phyloP scores from a whole-genome alignment of 345 rosid genomes.

The Rhodomyrtus tomentosa region DNA sequence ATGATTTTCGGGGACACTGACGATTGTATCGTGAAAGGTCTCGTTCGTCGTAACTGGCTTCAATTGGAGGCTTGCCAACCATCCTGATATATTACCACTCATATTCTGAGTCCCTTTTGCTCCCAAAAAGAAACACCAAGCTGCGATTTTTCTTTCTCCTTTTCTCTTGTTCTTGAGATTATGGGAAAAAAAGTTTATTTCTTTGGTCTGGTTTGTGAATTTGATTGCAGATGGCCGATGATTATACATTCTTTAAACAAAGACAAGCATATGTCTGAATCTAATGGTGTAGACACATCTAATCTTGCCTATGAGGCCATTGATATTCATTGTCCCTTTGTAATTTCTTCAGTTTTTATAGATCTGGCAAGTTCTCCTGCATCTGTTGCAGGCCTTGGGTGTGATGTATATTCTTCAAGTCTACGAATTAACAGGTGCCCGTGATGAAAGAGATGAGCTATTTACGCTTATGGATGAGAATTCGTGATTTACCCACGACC shows the following conservation, averaged over 20 bases:
- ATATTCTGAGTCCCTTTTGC: constrained; percentile 58
- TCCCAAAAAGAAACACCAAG: too few species aligned
- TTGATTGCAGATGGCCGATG: constrained; percentile 40
- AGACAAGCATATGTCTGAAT: constrained; percentile 97
- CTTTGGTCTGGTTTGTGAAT: neutral
- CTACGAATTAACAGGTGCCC: neutral
- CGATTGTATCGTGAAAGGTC: constrained; percentile 61
- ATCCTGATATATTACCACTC: constrained; percentile 98
- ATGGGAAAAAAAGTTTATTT: neutral
- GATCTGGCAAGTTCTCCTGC: neutral
- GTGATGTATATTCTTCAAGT: neutral
- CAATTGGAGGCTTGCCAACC: constrained; percentile 74
- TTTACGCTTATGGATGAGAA: constrained; percentile 5
- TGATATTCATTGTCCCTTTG: neutral
- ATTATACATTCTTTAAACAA: constrained; percentile 49
- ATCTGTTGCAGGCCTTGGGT: too few species aligned
- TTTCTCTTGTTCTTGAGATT: neutral
- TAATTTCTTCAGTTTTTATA: neutral
- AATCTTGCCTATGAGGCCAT: constrained; percentile 95
- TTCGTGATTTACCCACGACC: constrained; percentile 25
- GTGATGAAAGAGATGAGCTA: constrained; percentile 25
- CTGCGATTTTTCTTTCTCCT: neutral
- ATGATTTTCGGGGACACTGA: constrained; percentile 41
- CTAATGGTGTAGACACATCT: constrained; percentile 38
- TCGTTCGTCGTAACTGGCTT: constrained; percentile 97